Base-by-base conservation (phyloP, 192 early-diverging fungal species). In the Coemansia sp. region DNA sequence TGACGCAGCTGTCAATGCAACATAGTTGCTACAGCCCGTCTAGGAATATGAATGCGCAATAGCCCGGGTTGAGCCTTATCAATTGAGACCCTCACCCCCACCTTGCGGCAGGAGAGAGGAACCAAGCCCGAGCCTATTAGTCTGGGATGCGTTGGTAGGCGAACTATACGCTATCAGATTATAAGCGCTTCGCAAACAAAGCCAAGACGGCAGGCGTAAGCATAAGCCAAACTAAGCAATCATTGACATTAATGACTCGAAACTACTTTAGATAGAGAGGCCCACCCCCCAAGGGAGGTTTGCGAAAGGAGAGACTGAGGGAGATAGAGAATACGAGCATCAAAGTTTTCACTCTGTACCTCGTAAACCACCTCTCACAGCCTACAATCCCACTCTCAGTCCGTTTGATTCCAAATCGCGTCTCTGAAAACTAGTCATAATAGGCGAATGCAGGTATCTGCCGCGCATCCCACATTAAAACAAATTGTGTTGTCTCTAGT, bases 1-100 rank as follows among this genome's bases (percentile, higher is more conserved):
- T 83, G 72, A 70, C 80, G 68, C 70, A 72, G 71, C 65, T 57
- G 73, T 83, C 80, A 83, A 38, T 24, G 73, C 73, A 71, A 71
- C 77, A 73, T 77, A 78, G 79, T 68, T 67, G 55, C 72, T 78
- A 64, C 72, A 66, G 68, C 70, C 73, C 68, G 76, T 64, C 73
- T 75, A 75, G 80, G 80, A 83, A 83, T 83, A 83, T 83, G 73
- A 60, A 51, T 42, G 69, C 68, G 76, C 76, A 75, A 78, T 78
- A 78, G 73, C 80, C 36, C 20, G 16, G 59, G 59, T 36, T 43
- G 40, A 64, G 63, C 63, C 63, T 64, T 43, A 54, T 36, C 33
- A 49, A 36, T 55, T 29, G 27, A 34, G 34, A 59, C 12, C 16
- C 31, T 13, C 27, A 27, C 27, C n/a, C 27, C 41, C 24, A 12